These are phyloP conservation scores for Botrytis paeoniae DNA, from an alignment of 2,329 filamentous ascomycete genomes.

Conservation along the genomic window DNA sequence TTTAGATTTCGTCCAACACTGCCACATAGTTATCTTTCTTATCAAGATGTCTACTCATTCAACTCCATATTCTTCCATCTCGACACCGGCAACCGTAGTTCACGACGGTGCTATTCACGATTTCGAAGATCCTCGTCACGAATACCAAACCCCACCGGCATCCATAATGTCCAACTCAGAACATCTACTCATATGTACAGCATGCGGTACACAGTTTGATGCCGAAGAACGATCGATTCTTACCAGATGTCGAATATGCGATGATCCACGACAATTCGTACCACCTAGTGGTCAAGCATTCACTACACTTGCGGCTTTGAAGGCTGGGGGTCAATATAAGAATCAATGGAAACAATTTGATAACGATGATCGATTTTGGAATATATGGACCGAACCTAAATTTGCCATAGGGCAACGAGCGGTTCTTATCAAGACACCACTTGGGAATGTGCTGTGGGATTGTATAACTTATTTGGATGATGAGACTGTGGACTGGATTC, in stretches of 20 bases:
- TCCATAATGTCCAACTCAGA: slow-evolving; percentile 26
- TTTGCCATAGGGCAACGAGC: slow-evolving; percentile 74
- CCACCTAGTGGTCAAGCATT: slow-evolving; percentile 63
- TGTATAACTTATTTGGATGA: slow-evolving; percentile 67
- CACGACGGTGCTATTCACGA: slow-evolving; percentile 15
- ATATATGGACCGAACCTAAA: slow-evolving; percentile 52
- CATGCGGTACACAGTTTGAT: slow-evolving; percentile 70
- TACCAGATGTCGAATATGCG: slow-evolving; percentile 65
- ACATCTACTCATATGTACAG: slow-evolving; percentile 57
- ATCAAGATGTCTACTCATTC: slow-evolving; percentile 12
- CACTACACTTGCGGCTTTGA: slow-evolving; percentile 54
- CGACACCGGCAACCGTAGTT: slow-evolving; percentile 1
- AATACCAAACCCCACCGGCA: slow-evolving; percentile 25
- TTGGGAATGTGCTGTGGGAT: slow-evolving; percentile 78
- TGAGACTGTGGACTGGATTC: slow-evolving; percentile 57
- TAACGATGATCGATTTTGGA: slow-evolving; percentile 45
- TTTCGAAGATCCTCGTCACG: slow-evolving; percentile 27
- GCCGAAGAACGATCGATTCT: slow-evolving; percentile 47
- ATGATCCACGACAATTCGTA: slow-evolving; percentile 70
- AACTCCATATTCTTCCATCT: slow-evolving; percentile 10
- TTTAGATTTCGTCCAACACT: background rate
- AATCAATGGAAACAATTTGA: slow-evolving; percentile 53
- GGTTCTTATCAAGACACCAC: slow-evolving; percentile 61
- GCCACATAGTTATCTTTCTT: background rate
- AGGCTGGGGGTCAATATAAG: slow-evolving; percentile 40